These are phyloP conservation scores for Castanopsis chinensis DNA, from an alignment of 306 rosid species.

Conservation along the genomic window DNA sequence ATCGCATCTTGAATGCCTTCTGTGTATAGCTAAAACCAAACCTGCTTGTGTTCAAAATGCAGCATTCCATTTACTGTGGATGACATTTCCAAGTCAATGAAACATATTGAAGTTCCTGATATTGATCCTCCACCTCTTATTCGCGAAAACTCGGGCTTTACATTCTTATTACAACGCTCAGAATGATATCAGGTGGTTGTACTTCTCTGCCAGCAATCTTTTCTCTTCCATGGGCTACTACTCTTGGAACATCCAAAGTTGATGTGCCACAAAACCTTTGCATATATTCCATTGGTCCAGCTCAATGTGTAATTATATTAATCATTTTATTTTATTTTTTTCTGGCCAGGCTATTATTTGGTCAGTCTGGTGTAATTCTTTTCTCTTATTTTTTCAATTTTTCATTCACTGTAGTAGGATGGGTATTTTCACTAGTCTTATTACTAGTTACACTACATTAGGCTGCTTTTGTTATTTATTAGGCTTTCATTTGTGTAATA, in stretches of 20 bases:
- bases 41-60: slow-evolving; percentile 15
- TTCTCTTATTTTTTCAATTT: slow-evolving; percentile 34
- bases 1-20: neutral
- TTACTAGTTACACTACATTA: neutral
- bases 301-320: neutral
- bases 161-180: slow-evolving; percentile 80
- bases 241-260: slow-evolving; percentile 34
- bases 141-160: slow-evolving; percentile 94
- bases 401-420: neutral
- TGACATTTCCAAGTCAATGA: slow-evolving; percentile 93
- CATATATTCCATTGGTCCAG: slow-evolving; percentile 41
- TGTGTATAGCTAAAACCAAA: too few relatives aligned
- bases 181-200: slow-evolving; percentile 43
- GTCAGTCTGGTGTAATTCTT: slow-evolving; percentile 51
- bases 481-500: neutral
- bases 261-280: slow-evolving; percentile 56
- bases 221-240: slow-evolving; percentile 17
- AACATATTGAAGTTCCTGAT: slow-evolving; percentile 78
- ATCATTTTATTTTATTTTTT: neutral
- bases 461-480: neutral
- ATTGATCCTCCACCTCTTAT: slow-evolving; percentile 95
- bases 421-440: neutral
- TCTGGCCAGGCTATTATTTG: slow-evolving; percentile 52
- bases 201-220: neutral
- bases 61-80: slow-evolving; percentile 98